phyloP scores from a whole-genome alignment of 306 rosid genomes.

The Cajanus cajan region DNA sequence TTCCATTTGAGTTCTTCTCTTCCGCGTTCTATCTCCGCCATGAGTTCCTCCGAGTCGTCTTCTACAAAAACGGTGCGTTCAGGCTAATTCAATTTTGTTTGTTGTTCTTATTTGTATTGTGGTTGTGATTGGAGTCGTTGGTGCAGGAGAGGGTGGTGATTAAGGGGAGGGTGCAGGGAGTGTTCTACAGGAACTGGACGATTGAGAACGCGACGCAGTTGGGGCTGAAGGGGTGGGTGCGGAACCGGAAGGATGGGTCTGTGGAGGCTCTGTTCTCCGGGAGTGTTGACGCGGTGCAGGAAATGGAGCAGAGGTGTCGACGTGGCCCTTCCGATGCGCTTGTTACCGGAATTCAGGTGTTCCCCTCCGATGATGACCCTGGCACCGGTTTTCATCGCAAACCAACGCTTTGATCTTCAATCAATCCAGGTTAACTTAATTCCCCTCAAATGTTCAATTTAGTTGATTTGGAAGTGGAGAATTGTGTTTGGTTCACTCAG shows the following conservation, averaged over 20 bases:
- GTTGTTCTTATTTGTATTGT: background rate
- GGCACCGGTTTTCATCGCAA: constrained; percentile 60
- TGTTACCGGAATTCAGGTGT: constrained; percentile 70
- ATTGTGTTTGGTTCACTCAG: background rate
- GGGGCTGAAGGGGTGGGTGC: constrained; percentile 51
- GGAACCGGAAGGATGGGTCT: constrained; percentile 48
- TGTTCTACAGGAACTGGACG: constrained; percentile 52
- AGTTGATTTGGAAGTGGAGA: background rate
- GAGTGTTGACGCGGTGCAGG: constrained; percentile 36
- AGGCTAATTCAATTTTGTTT: background rate
- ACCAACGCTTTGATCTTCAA: constrained; percentile 51
- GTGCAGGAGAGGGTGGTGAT: constrained; percentile 82
- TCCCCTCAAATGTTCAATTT: background rate
- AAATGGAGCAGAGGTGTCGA: constrained; percentile 88
- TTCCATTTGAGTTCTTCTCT: constrained; percentile 44
- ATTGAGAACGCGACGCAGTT: constrained; percentile 41
- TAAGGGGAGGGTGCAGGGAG: constrained; percentile 80
- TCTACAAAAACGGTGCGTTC: constrained; percentile 61
- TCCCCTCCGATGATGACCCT: constrained; percentile 52
- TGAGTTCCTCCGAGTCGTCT: constrained; percentile 46
- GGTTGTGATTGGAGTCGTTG: background rate
- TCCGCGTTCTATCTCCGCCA: constrained; percentile 46
- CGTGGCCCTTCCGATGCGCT: constrained; percentile 76
- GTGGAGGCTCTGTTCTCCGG: constrained; percentile 56
- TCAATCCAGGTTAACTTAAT: background rate